Evolutionary conservation across 169 alveolate species (phyloP).

Genomic region (Plasmodium gallinaceum): DNA sequence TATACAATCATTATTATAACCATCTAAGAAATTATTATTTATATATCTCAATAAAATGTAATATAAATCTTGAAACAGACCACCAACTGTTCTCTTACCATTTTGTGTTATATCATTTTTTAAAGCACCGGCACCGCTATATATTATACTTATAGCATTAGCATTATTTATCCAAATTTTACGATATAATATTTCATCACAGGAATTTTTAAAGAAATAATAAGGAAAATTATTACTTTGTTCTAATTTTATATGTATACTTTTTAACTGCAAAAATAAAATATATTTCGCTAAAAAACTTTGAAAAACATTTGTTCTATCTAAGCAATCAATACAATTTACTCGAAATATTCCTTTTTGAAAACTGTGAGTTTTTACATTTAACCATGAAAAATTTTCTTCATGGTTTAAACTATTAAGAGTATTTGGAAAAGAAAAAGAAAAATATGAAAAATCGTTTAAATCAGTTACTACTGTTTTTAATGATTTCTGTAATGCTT

Average conservation of each 20-base stretch:
- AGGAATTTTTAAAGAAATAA: conserved; percentile 34
- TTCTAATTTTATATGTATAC: conserved; percentile 33
- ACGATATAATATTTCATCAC: conserved; percentile 50
- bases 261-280: conserved; percentile 45
- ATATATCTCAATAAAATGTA: conserved; percentile 34
- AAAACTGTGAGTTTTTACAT: conserved; percentile 27
- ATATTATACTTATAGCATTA: conserved; percentile 68
- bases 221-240: conserved; percentile 47
- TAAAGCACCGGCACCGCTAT: conserved; percentile 74
- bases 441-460: conserved; percentile 53
- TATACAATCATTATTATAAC: conserved; percentile 77
- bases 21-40: conserved; percentile 69
- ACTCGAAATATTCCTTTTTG: conserved; percentile 97
- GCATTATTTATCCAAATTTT: conserved; percentile 70
- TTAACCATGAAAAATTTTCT: conserved; percentile 19
- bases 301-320: conserved; percentile 97
- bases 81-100: conserved; percentile 72
- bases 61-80: conserved; percentile 48
- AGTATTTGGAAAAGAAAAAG: conserved; percentile 39
- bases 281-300: conserved; percentile 84
- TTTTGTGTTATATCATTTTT: conserved; percentile 73
- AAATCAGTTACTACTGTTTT: conserved; percentile 49
- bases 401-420: conserved; percentile 22
- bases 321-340: conserved; percentile 98
- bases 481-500: conserved; percentile 22